phyloP scores from a whole-genome alignment of 306 rosid genomes.

The Prunus dulcis region DNA sequence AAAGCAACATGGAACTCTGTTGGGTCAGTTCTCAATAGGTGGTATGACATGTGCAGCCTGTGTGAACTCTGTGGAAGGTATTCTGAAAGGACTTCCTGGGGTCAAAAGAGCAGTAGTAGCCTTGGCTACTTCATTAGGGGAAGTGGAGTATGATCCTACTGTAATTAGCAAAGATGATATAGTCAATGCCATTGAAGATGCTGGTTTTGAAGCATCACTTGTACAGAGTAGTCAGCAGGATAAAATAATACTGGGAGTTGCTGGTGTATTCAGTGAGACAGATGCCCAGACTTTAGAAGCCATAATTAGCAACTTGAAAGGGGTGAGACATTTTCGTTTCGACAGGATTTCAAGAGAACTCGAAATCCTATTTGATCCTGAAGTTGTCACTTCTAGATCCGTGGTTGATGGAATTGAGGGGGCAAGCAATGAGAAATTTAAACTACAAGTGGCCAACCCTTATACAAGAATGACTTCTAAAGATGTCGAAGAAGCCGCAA shows the following conservation, averaged over 20 bases:
- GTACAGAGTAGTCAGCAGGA: slow-evolving; percentile 88
- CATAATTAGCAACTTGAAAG: slow-evolving; percentile 59
- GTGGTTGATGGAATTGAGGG: slow-evolving; percentile 75
- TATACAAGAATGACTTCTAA: slow-evolving; percentile 78
- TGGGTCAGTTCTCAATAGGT: slow-evolving; percentile 88
- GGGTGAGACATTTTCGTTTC: slow-evolving; percentile 62
- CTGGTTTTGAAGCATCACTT: slow-evolving; percentile 87
- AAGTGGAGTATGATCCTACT: slow-evolving; percentile 84
- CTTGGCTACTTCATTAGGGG: slow-evolving; percentile 86
- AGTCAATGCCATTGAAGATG: slow-evolving; percentile 84
- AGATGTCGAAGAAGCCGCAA: slow-evolving; percentile 59
- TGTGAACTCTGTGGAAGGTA: slow-evolving; percentile 92
- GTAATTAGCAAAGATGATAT: slow-evolving; percentile 74
- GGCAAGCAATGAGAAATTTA: slow-evolving; percentile 64
- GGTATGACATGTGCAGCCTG: slow-evolving; percentile 99
- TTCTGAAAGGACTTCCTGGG: slow-evolving; percentile 76
- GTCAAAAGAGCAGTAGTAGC: slow-evolving; percentile 88
- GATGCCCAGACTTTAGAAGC: slow-evolving; percentile 66
- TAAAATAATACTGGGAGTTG: slow-evolving; percentile 59
- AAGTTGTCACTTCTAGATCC: slow-evolving; percentile 75
- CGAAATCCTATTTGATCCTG: slow-evolving; percentile 81
- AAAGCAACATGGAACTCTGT: slow-evolving; percentile 52
- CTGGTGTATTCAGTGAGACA: slow-evolving; percentile 55
- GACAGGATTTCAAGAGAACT: slow-evolving; percentile 58
- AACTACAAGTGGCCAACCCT: slow-evolving; percentile 69